A percentile compares a stretch with the other conserved stretches of the same genome.
These are phyloP conservation scores for Botrytis aclada DNA, from an alignment of 2,329 filamentous ascomycete species.

Conservation along the genomic window DNA sequence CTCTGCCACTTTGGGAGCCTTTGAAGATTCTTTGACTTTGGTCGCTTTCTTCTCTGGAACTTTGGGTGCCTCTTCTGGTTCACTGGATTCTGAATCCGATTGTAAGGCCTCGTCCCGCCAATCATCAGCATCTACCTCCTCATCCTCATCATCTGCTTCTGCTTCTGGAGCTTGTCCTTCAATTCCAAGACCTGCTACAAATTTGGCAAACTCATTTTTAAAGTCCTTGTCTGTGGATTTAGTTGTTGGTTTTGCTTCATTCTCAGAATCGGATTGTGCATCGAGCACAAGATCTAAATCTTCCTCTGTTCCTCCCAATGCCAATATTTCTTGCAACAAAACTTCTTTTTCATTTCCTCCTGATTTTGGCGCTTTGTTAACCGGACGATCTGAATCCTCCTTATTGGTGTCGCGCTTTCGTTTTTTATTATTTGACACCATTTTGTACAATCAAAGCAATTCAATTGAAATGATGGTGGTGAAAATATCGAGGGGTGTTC, in stretches of 20 bases:
- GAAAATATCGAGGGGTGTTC: background rate
- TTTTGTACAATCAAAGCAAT: slow-evolving; percentile 18
- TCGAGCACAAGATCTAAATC: slow-evolving; percentile 61
- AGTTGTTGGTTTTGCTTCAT: slow-evolving; percentile 22
- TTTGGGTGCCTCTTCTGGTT: slow-evolving; percentile 36
- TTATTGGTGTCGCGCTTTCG: background rate
- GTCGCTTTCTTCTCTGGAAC: slow-evolving; percentile 29
- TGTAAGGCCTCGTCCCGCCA: slow-evolving; percentile 35
- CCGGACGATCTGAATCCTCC: slow-evolving; percentile 23
- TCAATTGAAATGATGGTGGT: background rate
- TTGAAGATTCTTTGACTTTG: slow-evolving; percentile 24
- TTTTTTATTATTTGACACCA: background rate
- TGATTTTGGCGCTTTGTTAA: slow-evolving; percentile 22
- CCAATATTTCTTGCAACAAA: slow-evolving; percentile 61
- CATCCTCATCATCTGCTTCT: slow-evolving; percentile 36
- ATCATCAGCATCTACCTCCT: slow-evolving; percentile 39
- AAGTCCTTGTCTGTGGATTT: slow-evolving; percentile 46
- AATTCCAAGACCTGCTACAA: slow-evolving; percentile 51
- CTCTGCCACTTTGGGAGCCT: slow-evolving; percentile 34
- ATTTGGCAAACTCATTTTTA: slow-evolving; percentile 50
- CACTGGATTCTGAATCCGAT: slow-evolving; percentile 34
- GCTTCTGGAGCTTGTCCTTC: slow-evolving; percentile 41
- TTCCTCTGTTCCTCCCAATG: slow-evolving; percentile 62
- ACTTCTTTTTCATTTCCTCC: slow-evolving; percentile 28
- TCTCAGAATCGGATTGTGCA: slow-evolving; percentile 49